phyloP scores from a whole-genome alignment of 2,329 filamentous ascomycete species.

The Nigrograna mackinnonii region DNA sequence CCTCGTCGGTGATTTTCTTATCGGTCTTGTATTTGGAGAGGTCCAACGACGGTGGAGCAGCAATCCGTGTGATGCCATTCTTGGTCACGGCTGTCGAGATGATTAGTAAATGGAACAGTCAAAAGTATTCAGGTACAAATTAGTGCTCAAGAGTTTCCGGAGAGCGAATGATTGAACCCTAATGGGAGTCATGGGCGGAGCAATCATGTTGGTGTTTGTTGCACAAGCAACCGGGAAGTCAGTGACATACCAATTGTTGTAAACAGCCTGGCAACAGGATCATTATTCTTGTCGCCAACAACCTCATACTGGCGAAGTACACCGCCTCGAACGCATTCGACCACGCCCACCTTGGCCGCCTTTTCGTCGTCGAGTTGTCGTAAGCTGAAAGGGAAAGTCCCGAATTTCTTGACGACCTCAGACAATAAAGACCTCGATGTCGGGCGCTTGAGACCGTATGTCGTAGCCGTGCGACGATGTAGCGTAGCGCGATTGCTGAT shows the following conservation, averaged over 20 bases:
- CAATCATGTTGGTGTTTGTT: too few relatives aligned
- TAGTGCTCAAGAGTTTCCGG: neutral
- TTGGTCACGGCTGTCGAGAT: constrained; percentile 80
- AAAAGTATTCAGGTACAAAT: neutral
- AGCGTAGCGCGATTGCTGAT: constrained; percentile 86
- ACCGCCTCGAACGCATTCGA: constrained; percentile 92
- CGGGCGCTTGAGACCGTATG: constrained; percentile 90
- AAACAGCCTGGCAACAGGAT: constrained; percentile 82
- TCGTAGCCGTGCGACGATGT: constrained; percentile 89
- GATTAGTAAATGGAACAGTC: constrained; percentile 13
- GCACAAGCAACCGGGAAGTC: too few relatives aligned
- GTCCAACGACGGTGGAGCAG: constrained; percentile 75
- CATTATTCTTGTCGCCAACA: constrained; percentile 87
- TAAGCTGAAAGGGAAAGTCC: constrained; percentile 96
- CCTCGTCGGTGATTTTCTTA: constrained; percentile 97
- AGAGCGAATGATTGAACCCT: too few relatives aligned
- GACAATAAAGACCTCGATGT: constrained; percentile 91
- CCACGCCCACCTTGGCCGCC: constrained; percentile 90
- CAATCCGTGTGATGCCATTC: constrained; percentile 89
- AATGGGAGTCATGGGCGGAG: too few relatives aligned
- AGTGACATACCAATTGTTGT: constrained; percentile 83
- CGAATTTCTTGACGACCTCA: constrained; percentile 96
- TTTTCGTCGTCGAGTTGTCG: constrained; percentile 96
- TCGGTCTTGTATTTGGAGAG: constrained; percentile 85
- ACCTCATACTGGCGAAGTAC: constrained; percentile 96